Evolutionary conservation across 2,329 filamentous ascomycete genomes (phyloP), one percentile per base, ranked within the genome.

Genomic region (Fusarium clavum): DNA sequence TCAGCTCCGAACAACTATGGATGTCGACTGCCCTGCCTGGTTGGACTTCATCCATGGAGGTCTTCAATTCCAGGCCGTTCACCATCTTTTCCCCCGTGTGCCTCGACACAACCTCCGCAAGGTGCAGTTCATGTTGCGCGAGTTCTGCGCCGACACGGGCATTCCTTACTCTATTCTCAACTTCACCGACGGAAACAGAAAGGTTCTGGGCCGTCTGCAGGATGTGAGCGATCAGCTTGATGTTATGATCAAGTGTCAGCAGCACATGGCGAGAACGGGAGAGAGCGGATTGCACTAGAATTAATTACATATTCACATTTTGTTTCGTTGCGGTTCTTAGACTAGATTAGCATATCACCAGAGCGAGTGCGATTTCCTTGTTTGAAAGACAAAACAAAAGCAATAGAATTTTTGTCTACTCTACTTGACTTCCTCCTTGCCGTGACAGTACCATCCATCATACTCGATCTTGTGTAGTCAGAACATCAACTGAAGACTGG

Each of bases 41-140:
- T 81, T 93, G 27, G 91, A 93, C 77, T 92, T 89, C 72, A 84
- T 92, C 75, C 90, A 93, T 77, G 91, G 91, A 51, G 91, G 91
- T 2, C 82, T 93, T 29, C 91, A 92, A 79, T 93, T 92, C 79
- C 91, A 92, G 78, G 90, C 87, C 9, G 86, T 92, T 4, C 90
- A 93, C 77, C 90, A 93, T 71, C 78, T 92, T 13, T 92, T 90
- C 74, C 90, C 91, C 5, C 84, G 91, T 7, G 83, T 92, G 56
- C 91, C 91, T 2, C 81, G 90, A 25, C 91, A 92, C 78, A 92
- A 92, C 76, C 79, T 92, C 12, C 83, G 91, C 55, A 80, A 82
- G 67, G 84, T 86, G 4, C 90, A 92, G 79, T 81, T 78, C 61
- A 76, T 90, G 45, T 88, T 91, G 3, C 84, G 83, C 72, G 85